Base-by-base conservation (phyloP, 1,139 yeast genomes). In the Candida mesenterica region DNA sequence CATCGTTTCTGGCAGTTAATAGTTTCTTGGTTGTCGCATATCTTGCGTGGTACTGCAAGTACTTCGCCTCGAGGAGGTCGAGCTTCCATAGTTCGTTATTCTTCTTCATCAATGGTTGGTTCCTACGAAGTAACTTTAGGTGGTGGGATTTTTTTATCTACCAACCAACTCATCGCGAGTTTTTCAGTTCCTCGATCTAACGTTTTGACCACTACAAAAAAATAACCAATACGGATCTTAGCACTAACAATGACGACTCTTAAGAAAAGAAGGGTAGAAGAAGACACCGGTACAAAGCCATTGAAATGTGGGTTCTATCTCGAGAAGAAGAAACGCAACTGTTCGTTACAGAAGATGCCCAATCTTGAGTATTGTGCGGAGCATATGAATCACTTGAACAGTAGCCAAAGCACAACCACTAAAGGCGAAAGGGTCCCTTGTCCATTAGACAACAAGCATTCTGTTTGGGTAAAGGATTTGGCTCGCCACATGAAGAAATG, bases 381-480 rank as follows among this genome's bases (percentile, higher is more conserved):
- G 46, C 95, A 85, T 53, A 43, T 68, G 56, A 56, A 52, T 13
- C 33, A 38, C 4, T 8, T 4, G 4, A 36, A 31, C 4, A 27
- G 20, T 9, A 52, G 6, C 33, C 40, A 0, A 45, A 40, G 15
- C 42, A 40, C n/a, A 5, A 30, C 18, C 9, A 31, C 24, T 9
- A 34, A 36, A 8, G 57, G 62, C 12, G 62, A 61, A 22, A 61
- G 96, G 42, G 69, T 89, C 0, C 77, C 82, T 3, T 89, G 97
- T 57, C 90, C 96, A 0, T 53, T 82, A 23, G 95, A 88, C 52
- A 77, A 82, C 0, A 68, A 75, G 4, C 97, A 89, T 55, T 73
- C 84, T 0, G 79, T 89, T 0, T 80, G 88, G 85, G 65, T 66
- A 33, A 64, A 69, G 30, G 79, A 77, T 35, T 53, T 87, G 31